Conservation (phyloP, 306 rosid genomes). For the Malus asiatica region DNA sequence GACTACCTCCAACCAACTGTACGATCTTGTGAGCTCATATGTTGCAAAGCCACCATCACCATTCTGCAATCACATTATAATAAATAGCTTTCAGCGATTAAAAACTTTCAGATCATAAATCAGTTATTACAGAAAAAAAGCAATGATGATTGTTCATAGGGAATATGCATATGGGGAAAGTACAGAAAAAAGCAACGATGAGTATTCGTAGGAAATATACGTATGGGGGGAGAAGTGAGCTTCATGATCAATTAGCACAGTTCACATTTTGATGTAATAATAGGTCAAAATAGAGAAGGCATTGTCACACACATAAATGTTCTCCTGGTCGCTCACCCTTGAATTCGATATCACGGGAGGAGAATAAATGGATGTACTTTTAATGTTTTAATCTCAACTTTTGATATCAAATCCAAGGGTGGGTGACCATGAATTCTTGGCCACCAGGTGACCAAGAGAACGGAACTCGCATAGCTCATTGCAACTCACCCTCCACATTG, state of each 20-base stretch:
- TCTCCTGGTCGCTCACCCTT: neutral
- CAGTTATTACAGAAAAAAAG: neutral
- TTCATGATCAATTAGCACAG: neutral
- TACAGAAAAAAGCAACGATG: neutral
- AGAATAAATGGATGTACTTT: neutral
- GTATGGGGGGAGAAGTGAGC: neutral
- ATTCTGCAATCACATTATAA: slow-evolving; percentile 42
- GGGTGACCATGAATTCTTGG: neutral
- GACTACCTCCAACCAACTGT: slow-evolving; percentile 86
- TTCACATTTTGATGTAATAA: neutral
- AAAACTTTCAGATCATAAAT: neutral
- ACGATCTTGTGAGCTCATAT: slow-evolving; percentile 87
- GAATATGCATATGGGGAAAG: neutral
- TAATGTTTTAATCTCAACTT: neutral
- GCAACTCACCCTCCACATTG: neutral
- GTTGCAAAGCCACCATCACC: slow-evolving; percentile 81
- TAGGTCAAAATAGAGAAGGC: neutral
- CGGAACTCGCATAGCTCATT: neutral
- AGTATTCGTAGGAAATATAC: neutral
- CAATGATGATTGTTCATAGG: neutral
- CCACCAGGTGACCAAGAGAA: neutral
- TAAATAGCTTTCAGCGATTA: neutral
- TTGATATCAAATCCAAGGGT: neutral
- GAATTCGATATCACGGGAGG: neutral
- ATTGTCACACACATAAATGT: neutral